Evolutionary conservation across 495 filamentous ascomycete species (phyloP), one percentile per base, ranked within the genome.

Genomic region (Xylaria cubensis): DNA sequence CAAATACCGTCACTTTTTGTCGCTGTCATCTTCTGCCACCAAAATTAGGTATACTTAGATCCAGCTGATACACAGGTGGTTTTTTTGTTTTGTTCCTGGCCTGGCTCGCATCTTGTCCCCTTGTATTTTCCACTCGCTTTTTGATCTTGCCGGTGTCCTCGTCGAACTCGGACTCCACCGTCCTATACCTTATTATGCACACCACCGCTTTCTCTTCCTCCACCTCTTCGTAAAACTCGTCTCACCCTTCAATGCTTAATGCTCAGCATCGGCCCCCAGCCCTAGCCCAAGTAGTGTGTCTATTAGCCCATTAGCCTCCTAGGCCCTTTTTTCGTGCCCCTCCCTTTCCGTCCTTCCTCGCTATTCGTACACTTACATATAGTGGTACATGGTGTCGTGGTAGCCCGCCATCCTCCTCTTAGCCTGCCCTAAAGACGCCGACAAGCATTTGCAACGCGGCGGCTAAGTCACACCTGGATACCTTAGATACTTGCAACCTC

Each of bases 341-440:
- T 66, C 64, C 39, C 64, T 67, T 29, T 68, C 65, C 48, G 21
- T 39, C 10, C 36, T 58, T 58, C 50, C 48, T 53, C 50, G 46
- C 50, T 66, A 34, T 39, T 66, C 5, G 36, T 29, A 64, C 26
- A 29, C 36, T 39, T 8, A 8, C 36, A 39, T 39, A 42, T 44
- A 19, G 61, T 66, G 9, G 61, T 64, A 64, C 36, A 46, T 64
- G 15, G 61, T 61, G 32, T 41, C 58, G 55, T 42, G 36, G 29
- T 34, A 69, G 67, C 67, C 67, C 67, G 21, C 39, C 67, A 58
- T 56, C 36, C 67, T 29, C 12, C 53, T 68, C 63, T 21, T 65
- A 69, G 67, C 29, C 48, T 61, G 67, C 67, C 67, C 67, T 69
- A 69, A 69, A 56, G 36, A 42, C 21, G 50, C 48, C 67, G 36